phyloP scores from a whole-genome alignment of 1,139 yeast genomes.

The Saccharomycopsis hybrid region DNA sequence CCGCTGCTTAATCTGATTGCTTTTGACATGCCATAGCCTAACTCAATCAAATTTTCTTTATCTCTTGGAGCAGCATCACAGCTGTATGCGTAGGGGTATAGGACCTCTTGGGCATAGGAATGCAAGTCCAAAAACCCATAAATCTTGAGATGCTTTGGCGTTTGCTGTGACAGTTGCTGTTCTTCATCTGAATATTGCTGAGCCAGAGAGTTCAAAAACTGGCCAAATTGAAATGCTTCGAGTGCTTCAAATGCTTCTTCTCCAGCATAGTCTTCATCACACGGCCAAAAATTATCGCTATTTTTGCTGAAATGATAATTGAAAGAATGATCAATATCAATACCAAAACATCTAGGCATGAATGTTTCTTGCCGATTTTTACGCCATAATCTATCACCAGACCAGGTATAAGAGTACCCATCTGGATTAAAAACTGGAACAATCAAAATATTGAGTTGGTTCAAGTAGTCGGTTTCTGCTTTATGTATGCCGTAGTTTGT shows the following conservation, averaged over 20 bases:
- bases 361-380: conserved; percentile 78
- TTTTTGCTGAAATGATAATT: conserved; percentile 67
- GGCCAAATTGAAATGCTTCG: conserved; percentile 61
- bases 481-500: conserved; percentile 40
- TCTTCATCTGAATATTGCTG: conserved; percentile 34
- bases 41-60: conserved; percentile 70
- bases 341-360: conserved; percentile 64
- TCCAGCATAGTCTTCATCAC: conserved; percentile 81
- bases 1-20: conserved; percentile 61
- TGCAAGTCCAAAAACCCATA: conserved; percentile 79
- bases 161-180: not conserved
- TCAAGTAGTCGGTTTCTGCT: conserved; percentile 35
- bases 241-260: conserved; percentile 68
- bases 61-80: conserved; percentile 71
- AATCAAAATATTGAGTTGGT: conserved; percentile 60
- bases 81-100: conserved; percentile 78
- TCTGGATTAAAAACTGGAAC: conserved; percentile 87
- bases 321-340: conserved; percentile 83
- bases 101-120: conserved; percentile 76
- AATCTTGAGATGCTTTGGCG: conserved; percentile 31
- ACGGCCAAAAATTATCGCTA: conserved; percentile 50
- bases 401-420: conserved; percentile 84
- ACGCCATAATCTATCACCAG: conserved; percentile 75
- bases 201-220: conserved; percentile 55
- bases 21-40: conserved; percentile 75